These are phyloP conservation scores for Podila minutissima DNA, from an alignment of 192 early-diverging fungal species.

Conservation along the genomic window DNA sequence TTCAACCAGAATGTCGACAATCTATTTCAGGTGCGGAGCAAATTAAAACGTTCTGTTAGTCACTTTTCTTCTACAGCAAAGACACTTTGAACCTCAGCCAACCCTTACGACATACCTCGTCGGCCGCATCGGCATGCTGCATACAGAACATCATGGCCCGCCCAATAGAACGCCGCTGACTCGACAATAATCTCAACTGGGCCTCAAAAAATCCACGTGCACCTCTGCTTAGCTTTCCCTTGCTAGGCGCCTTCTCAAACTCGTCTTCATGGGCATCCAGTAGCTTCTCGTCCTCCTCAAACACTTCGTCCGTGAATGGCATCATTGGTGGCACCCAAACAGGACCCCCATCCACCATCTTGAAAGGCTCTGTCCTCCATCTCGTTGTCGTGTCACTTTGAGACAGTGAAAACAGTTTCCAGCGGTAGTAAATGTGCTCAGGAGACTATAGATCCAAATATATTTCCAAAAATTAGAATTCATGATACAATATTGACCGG, in stretches of 20 bases:
- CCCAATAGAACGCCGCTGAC: constrained; percentile 70
- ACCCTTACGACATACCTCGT: constrained; percentile 58
- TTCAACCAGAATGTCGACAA: constrained; percentile 72
- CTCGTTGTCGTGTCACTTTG: constrained; percentile 80
- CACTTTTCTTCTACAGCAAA: background rate
- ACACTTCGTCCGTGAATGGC: constrained; percentile 73
- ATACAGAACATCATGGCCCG: constrained; percentile 86
- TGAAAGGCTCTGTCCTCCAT: constrained; percentile 85
- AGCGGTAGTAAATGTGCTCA: constrained; percentile 91
- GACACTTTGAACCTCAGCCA: background rate
- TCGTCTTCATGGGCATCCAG: constrained; percentile 51
- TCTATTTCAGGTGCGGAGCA: constrained; percentile 30
- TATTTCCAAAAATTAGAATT: background rate
- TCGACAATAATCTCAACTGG: constrained; percentile 55
- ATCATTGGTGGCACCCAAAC: constrained; percentile 88
- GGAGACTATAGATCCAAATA: constrained; percentile 49
- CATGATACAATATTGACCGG: too few relatives aligned
- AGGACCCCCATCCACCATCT: constrained; percentile 86
- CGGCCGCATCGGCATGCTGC: constrained; percentile 83
- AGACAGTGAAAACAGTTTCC: constrained; percentile 90
- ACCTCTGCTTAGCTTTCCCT: constrained; percentile 59
- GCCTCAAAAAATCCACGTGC: constrained; percentile 57
- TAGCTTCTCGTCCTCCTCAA: constrained; percentile 64
- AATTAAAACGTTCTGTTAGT: background rate
- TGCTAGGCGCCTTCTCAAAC: constrained; percentile 49